Evolutionary conservation across 352 stramenopile species (phyloP).

Genomic region (Phytophthora hybrid): DNA sequence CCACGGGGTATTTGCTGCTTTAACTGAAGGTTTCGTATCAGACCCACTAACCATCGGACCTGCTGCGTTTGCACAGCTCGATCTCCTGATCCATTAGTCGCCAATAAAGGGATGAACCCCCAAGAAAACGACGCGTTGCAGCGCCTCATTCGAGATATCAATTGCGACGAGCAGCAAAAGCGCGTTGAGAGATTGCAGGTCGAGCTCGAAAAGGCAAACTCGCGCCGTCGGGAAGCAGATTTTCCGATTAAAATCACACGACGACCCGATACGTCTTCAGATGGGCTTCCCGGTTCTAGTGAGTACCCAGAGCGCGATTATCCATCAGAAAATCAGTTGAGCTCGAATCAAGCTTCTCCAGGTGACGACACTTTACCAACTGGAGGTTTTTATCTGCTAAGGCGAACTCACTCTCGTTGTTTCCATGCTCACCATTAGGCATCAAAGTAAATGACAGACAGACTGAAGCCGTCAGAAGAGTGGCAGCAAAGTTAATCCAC

Average conservation of each 20-base stretch:
- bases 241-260: background rate
- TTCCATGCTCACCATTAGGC: background rate
- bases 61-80: background rate
- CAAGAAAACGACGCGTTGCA: constrained; percentile 31
- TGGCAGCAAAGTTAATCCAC: constrained; percentile 21
- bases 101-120: constrained; percentile 20
- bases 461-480: constrained; percentile 1
- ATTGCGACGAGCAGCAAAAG: constrained; percentile 45
- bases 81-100: background rate
- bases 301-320: background rate
- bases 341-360: background rate
- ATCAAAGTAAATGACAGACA: constrained; percentile 3
- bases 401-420: background rate
- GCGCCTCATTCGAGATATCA: constrained; percentile 35
- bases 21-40: background rate
- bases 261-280: background rate
- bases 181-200: constrained; percentile 46
- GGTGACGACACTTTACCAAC: background rate
- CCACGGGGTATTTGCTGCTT: constrained; percentile 19
- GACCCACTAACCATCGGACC: background rate
- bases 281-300: background rate
- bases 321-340: background rate
- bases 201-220: constrained; percentile 42
- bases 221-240: constrained; percentile 25
- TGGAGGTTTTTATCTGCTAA: background rate